A percentile compares a stretch with the other conserved stretches of the same genome.
Conservation (phyloP, 192 early-diverging fungal genomes). For the Pilaira anomala region DNA sequence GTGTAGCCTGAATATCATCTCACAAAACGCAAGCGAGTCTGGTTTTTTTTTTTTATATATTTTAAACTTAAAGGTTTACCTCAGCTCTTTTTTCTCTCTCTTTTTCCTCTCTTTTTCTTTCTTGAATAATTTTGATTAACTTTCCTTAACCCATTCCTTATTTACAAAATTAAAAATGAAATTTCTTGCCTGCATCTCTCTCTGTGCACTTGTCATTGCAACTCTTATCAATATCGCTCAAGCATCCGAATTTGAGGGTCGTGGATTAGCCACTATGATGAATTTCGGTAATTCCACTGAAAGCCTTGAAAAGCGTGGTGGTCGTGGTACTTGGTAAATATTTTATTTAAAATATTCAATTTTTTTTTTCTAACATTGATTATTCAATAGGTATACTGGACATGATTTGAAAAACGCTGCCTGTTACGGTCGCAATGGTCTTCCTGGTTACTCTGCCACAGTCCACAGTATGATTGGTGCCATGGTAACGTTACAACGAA, state of each 20-base stretch:
- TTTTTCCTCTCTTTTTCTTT: not conserved
- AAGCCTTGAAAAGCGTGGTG: conserved; percentile 21
- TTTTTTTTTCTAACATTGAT: not conserved
- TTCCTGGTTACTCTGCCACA: conserved; percentile 27
- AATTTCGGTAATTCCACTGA: not conserved
- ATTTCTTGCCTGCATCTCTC: conserved; percentile 3
- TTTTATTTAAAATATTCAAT: not conserved
- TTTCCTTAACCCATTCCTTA: conserved; percentile 2
- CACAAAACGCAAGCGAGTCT: not conserved
- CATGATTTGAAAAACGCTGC: conserved; percentile 37
- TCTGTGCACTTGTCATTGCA: conserved; percentile 9
- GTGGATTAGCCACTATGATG: conserved; percentile 27
- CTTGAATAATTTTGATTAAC: not conserved
- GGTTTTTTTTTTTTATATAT: conserved; percentile 4
- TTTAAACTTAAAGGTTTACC: not conserved
- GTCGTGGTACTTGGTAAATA: conserved; percentile 30
- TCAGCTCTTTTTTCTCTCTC: not conserved
- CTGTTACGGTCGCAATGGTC: conserved; percentile 35
- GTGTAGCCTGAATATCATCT: conserved; percentile 4
- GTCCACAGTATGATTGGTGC: conserved; percentile 33
- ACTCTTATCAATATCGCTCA: not conserved
- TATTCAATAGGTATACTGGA: conserved; percentile 28
- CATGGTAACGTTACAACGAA: conserved; percentile 19
- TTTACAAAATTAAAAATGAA: conserved; percentile 18
- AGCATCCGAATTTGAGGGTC: not conserved